Conservation (phyloP, 805 yeast species). For the Metschnikowia noctiluminum region DNA sequence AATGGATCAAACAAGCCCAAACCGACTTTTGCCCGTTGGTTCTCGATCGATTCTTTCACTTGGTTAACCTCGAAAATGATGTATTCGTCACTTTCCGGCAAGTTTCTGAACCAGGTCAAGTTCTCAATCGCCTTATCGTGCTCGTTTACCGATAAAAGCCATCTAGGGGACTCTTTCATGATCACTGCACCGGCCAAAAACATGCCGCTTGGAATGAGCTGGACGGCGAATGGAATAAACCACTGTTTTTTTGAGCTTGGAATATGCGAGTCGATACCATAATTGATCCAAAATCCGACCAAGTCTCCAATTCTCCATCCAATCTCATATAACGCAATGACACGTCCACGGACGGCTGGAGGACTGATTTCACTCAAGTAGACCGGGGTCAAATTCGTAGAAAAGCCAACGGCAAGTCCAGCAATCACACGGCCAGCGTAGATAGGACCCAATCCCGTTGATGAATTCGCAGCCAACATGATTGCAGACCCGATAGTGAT, state of each 20-base stretch:
- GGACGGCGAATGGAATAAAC: constrained; percentile 40
- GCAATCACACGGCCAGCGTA: constrained; percentile 37
- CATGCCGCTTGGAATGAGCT: constrained; percentile 35
- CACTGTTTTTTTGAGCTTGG: constrained; percentile 29
- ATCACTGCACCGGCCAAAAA: constrained; percentile 30
- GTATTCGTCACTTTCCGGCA: constrained; percentile 34
- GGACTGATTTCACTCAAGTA: constrained; percentile 35
- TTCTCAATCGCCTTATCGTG: constrained; percentile 32
- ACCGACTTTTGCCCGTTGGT: constrained; percentile 28
- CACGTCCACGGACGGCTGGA: constrained; percentile 34
- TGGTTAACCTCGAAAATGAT: constrained; percentile 35
- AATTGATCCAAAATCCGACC: constrained; percentile 38
- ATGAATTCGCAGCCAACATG: constrained; percentile 30
- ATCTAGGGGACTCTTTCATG: constrained; percentile 37
- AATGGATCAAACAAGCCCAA: constrained; percentile 35
- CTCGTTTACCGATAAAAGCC: constrained; percentile 31
- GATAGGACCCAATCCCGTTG: constrained; percentile 32
- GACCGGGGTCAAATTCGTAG: constrained; percentile 36
- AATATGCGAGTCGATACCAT: constrained; percentile 30
- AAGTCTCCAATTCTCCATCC: constrained; percentile 40
- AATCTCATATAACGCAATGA: constrained; percentile 32
- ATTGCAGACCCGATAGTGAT: constrained; percentile 36
- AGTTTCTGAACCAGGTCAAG: constrained; percentile 33
- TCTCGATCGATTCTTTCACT: constrained; percentile 31
- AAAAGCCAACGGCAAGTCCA: constrained; percentile 35